Evolutionary conservation across 1,284 basidiomycete genomes (phyloP).

Genomic region (Thecaphora thlaspeos): DNA sequence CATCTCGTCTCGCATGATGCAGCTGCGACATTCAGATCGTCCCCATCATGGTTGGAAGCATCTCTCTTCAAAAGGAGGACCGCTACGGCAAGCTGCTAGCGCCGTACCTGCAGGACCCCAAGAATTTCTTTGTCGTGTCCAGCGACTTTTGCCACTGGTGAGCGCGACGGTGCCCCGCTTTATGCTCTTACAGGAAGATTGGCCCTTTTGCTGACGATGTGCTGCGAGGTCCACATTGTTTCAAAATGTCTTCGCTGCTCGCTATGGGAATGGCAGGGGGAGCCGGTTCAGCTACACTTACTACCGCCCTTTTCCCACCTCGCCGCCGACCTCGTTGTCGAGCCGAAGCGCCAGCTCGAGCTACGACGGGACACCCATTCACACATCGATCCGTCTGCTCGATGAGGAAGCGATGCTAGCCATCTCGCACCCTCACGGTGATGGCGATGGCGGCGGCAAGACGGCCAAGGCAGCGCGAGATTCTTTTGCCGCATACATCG

Average conservation of each 20-base stretch:
- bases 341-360: slow-evolving; percentile 2
- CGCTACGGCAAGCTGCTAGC: slow-evolving; percentile 72
- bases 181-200: too few species aligned
- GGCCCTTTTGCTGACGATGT: too few species aligned
- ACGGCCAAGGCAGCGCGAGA: slow-evolving; percentile 32
- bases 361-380: slow-evolving; percentile 36
- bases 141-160: slow-evolving; percentile 99
- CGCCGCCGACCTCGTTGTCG: slow-evolving; percentile 48
- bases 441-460: slow-evolving; percentile 48
- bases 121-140: slow-evolving; percentile 85
- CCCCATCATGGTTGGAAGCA: slow-evolving; percentile 86
- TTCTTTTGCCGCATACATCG: slow-evolving; percentile 67
- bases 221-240: too few species aligned
- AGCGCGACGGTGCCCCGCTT: slow-evolving; percentile 23
- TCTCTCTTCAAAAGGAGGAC: slow-evolving; percentile 67
- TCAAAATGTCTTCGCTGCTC: too few species aligned
- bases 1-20: background rate
- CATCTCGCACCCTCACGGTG: slow-evolving; percentile 63
- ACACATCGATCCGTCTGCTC: slow-evolving; percentile 69
- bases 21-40: slow-evolving; percentile 77
- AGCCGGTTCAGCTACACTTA: slow-evolving; percentile 83
- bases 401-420: slow-evolving; percentile 78
- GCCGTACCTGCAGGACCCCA: slow-evolving; percentile 72
- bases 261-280: slow-evolving; percentile 67
- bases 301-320: slow-evolving; percentile 71